Conservation (phyloP, 306 rosid genomes). For the Abrus precatorius region DNA sequence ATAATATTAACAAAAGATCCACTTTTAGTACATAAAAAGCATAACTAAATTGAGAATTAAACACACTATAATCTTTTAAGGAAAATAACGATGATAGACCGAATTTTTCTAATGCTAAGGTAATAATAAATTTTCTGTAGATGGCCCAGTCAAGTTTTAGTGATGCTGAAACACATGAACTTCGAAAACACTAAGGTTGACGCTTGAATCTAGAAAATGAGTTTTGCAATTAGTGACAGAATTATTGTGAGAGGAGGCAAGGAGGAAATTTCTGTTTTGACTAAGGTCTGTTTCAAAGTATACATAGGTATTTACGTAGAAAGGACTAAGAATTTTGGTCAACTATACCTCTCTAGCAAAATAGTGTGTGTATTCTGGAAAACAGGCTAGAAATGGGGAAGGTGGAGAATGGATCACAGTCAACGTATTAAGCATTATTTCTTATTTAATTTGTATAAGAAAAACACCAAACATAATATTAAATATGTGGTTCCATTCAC, state of each 20-base stretch:
- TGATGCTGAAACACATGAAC: slow-evolving; percentile 4
- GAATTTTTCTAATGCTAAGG: neutral
- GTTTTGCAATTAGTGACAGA: neutral
- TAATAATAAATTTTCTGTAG: no score
- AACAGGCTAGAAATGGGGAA: neutral
- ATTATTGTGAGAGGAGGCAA: neutral
- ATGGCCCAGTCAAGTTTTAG: neutral
- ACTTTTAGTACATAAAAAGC: no score
- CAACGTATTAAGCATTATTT: no score
- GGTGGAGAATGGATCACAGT: no score
- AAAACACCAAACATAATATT: neutral
- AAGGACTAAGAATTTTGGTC: neutral
- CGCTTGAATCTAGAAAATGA: neutral
- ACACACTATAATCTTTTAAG: neutral
- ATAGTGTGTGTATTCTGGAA: neutral
- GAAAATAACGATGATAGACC: neutral
- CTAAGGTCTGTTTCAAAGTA: neutral
- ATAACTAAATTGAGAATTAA: neutral
- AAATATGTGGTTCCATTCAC: slow-evolving; percentile 4
- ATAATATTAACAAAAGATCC: no score
- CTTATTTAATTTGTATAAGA: no score
- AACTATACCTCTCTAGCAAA: no score
- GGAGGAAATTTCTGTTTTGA: slow-evolving; percentile 26
- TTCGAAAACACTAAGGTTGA: slow-evolving; percentile 7
- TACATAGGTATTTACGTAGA: neutral